phyloP scores from a whole-genome alignment of 176 grass and related monocot species.

The Aegilops longissima region DNA sequence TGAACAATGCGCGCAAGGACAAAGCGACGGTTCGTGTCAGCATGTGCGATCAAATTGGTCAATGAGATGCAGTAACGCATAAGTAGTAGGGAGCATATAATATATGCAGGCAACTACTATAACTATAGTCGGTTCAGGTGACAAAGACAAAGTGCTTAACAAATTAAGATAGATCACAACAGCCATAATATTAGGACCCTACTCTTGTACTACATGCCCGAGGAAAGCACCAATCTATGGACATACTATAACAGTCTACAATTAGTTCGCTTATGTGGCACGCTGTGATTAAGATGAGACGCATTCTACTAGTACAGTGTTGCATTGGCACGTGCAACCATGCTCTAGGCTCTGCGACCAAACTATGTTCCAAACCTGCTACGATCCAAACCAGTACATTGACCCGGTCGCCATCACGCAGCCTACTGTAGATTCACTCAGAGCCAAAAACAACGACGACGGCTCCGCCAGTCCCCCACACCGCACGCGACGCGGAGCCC shows the following conservation, averaged over 20 bases:
- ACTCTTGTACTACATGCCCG: neutral
- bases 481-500: neutral
- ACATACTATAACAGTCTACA: neutral
- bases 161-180: neutral
- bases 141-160: neutral
- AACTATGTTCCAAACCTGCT: neutral
- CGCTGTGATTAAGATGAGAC: neutral
- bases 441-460: neutral
- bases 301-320: neutral
- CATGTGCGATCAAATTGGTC: slow-evolving; percentile 20
- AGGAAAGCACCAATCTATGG: neutral
- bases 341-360: neutral
- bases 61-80: neutral
- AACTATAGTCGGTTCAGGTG: neutral
- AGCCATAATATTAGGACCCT: neutral
- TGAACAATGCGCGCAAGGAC: slow-evolving; percentile 1
- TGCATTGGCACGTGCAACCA: neutral
- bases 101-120: neutral
- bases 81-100: too few relatives aligned
- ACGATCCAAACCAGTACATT: neutral
- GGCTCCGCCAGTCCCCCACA: neutral
- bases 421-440: neutral
- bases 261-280: neutral
- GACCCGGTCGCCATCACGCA: neutral
- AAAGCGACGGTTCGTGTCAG: neutral